Conservation (phyloP, 768 basidiomycete species). For the Auriscalpium vulgare region DNA sequence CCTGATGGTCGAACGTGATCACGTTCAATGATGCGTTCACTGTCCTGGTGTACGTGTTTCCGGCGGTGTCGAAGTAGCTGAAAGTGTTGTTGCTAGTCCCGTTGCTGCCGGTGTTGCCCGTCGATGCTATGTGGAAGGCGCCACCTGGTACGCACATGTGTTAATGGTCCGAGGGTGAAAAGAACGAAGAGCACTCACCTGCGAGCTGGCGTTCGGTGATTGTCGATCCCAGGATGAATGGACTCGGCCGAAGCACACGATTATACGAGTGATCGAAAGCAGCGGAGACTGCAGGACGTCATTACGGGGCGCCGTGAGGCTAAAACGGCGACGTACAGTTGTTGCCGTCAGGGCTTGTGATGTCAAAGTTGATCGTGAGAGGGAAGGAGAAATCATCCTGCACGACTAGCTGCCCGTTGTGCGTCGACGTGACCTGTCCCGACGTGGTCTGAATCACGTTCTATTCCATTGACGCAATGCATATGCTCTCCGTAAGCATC, state of each 20-base stretch:
- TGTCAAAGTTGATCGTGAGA: slow-evolving; percentile 33
- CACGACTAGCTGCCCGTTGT: slow-evolving; percentile 36
- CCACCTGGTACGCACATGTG: slow-evolving; percentile 29
- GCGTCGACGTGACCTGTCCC: slow-evolving; percentile 40
- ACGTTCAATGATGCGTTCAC: slow-evolving; percentile 55
- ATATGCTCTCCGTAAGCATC: no score
- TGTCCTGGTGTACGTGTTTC: slow-evolving; percentile 53
- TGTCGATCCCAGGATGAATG: slow-evolving; percentile 49
- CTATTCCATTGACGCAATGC: slow-evolving; percentile 19
- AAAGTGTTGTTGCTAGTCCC: slow-evolving; percentile 68
- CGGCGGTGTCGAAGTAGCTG: slow-evolving; percentile 45
- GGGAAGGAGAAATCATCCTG: slow-evolving; percentile 51
- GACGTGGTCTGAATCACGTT: slow-evolving; percentile 41
- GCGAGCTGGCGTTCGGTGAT: slow-evolving; percentile 54
- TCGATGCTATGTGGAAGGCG: slow-evolving; percentile 36
- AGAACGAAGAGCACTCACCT: slow-evolving; percentile 28
- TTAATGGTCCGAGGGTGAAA: no score
- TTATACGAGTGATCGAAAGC: slow-evolving; percentile 64
- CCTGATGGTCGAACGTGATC: slow-evolving; percentile 51
- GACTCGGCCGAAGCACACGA: slow-evolving; percentile 47
- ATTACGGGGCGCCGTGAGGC: neutral
- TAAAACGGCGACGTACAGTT: slow-evolving; percentile 19
- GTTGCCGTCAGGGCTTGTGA: slow-evolving; percentile 24
- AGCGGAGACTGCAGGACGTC: slow-evolving; percentile 33
- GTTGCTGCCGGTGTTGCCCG: slow-evolving; percentile 47